Evolutionary conservation across 306 rosid genomes (phyloP).

Genomic region (Glycine tomentella): DNA sequence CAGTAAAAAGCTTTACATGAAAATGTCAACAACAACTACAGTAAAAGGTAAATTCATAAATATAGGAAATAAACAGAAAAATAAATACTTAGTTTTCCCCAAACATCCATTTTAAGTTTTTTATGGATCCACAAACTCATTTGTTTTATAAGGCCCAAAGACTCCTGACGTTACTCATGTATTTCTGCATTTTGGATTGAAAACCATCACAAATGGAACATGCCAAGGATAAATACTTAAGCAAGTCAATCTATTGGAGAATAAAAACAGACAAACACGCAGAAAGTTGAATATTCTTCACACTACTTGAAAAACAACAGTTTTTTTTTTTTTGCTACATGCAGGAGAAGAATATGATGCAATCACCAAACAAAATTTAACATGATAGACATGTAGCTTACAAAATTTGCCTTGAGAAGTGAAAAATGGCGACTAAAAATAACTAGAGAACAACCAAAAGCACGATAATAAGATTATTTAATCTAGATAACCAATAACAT

Average conservation of each 20-base stretch:
- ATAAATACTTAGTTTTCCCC: background rate
- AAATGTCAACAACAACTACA: constrained; percentile 30
- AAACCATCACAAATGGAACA: background rate
- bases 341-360: background rate
- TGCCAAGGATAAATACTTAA: background rate
- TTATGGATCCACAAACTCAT: background rate
- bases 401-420: background rate
- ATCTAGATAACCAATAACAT: background rate
- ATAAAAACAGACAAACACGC: background rate
- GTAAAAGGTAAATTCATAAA: constrained; percentile 9
- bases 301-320: background rate
- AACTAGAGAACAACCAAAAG: background rate
- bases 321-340: background rate
- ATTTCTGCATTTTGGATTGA: background rate
- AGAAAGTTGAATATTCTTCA: constrained; percentile 5
- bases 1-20: constrained; percentile 5
- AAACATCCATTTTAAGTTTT: background rate
- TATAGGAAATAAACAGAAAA: background rate
- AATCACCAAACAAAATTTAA: constrained; percentile 2
- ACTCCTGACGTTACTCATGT: background rate
- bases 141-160: background rate
- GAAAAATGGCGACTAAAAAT: background rate
- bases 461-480: background rate
- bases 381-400: background rate
- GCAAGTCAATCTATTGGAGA: background rate